Percentiles rank a stretch among this genome's conserved stretches.
Conservation (phyloP, 2,329 filamentous ascomycete genomes). For the Juglanconis oblonga region DNA sequence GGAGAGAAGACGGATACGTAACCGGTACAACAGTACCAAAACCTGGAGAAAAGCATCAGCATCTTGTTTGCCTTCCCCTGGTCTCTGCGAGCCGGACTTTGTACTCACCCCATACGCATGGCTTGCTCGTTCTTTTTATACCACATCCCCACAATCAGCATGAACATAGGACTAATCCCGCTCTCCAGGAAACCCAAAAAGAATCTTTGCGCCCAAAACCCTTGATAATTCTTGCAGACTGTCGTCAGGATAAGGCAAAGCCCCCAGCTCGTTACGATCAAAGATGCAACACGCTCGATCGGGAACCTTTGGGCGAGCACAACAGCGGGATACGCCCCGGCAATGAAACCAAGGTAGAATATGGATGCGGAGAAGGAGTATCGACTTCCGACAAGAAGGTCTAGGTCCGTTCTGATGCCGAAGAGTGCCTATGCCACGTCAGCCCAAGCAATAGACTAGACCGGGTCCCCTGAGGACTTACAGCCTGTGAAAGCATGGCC, state of each 20-base stretch:
- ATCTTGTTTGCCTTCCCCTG: not conserved
- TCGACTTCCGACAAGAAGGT: conserved; percentile 36
- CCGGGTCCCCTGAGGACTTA: conserved; percentile 19
- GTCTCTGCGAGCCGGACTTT: not conserved
- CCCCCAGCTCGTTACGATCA: conserved; percentile 35
- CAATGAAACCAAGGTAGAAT: conserved; percentile 48
- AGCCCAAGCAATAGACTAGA: not conserved
- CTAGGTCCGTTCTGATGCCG: conserved; percentile 38
- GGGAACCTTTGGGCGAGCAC: conserved; percentile 40
- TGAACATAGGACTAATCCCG: conserved; percentile 55
- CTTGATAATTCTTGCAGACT: conserved; percentile 33
- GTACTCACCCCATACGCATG: conserved; percentile 29
- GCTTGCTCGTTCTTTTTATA: conserved; percentile 42
- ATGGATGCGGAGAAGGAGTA: conserved; percentile 44
- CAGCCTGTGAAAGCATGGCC: conserved; percentile 52
- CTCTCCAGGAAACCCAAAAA: conserved; percentile 55
- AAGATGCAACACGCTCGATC: conserved; percentile 42
- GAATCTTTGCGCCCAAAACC: conserved; percentile 46
- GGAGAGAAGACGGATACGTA: conserved; percentile 43
- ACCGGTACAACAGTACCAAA: conserved; percentile 42
- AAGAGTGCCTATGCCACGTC: conserved; percentile 34
- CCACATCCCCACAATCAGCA: conserved; percentile 46
- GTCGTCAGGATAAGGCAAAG: conserved; percentile 35
- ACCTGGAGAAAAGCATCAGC: not conserved
- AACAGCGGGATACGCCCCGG: conserved; percentile 42